Percentiles rank a stretch among this genome's conserved stretches.
These are phyloP conservation scores for Tolypocladium amazonense DNA, from an alignment of 2,329 filamentous ascomycete genomes.

Conservation along the genomic window DNA sequence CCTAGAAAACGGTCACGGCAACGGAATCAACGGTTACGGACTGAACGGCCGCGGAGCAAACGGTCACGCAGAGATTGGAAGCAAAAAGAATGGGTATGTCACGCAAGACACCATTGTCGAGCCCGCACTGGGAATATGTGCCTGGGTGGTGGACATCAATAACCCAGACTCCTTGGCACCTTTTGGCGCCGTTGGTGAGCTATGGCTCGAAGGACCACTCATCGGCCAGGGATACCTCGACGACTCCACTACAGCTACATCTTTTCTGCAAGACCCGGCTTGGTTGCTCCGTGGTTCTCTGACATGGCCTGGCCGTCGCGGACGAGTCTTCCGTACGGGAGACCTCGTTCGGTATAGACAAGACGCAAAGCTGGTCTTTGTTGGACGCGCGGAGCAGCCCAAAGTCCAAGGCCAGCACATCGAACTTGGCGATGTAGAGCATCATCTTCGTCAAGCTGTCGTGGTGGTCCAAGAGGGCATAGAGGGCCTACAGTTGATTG, in stretches of 20 bases:
- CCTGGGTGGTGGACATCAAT: conserved; percentile 9
- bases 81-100: background rate
- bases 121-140: background rate
- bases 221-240: conserved; percentile 10
- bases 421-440: conserved; percentile 24
- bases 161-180: conserved; percentile 5
- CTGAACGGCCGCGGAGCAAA: background rate
- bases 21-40: background rate
- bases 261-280: conserved; percentile 10
- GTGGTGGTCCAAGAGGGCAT: background rate
- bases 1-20: background rate
- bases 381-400: conserved; percentile 41
- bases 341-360: conserved; percentile 31
- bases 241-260: conserved; percentile 6
- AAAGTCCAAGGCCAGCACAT: conserved; percentile 43
- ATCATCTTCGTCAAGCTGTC: conserved; percentile 1
- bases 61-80: background rate
- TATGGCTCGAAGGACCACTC: conserved; percentile 9
- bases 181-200: conserved; percentile 9
- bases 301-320: background rate
- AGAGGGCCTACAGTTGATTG: conserved; percentile 1
- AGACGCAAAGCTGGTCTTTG: conserved; percentile 22
- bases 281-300: conserved; percentile 4
- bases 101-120: background rate
- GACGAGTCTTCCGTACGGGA: conserved; percentile 32